A percentile compares a stretch with the other conserved stretches of the same genome.
Evolutionary conservation across 164 flowering plant genomes (phyloP).

Genomic region (Platanus orientalis): DNA sequence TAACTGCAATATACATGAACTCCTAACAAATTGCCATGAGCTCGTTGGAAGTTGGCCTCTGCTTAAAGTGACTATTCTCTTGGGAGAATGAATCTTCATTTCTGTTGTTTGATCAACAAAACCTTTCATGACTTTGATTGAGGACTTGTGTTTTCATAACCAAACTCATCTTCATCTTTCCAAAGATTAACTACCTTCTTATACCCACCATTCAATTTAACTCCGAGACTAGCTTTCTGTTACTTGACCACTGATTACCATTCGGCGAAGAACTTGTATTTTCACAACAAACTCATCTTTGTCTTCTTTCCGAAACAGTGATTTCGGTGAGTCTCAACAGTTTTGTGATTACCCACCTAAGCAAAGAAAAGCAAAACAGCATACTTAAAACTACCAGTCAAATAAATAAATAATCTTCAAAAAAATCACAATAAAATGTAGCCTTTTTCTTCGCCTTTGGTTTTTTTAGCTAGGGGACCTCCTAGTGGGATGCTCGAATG

Average conservation of each 20-base stretch:
- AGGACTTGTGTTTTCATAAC: slow-evolving; percentile 19
- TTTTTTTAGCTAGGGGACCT: too few species aligned
- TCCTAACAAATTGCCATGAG: slow-evolving; percentile 58
- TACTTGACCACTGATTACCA: too few species aligned
- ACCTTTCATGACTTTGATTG: slow-evolving; percentile 11
- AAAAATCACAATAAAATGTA: not conserved
- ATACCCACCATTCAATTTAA: too few species aligned
- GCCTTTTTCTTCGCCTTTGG: too few species aligned
- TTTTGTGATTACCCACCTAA: slow-evolving; percentile 86
- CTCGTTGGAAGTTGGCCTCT: slow-evolving; percentile 19
- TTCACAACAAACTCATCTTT: slow-evolving; percentile 8
- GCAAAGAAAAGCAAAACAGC: slow-evolving; percentile 10
- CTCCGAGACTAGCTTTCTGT: too few species aligned
- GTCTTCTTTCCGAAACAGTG: slow-evolving; percentile 24
- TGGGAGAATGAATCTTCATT: slow-evolving; percentile 3
- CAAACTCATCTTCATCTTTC: slow-evolving; percentile 14
- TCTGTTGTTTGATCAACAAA: slow-evolving; percentile 13
- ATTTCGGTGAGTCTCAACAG: slow-evolving; percentile 38
- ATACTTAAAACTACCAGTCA: slow-evolving; percentile 4
- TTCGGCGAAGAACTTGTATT: too few species aligned
- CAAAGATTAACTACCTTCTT: slow-evolving; percentile 10
- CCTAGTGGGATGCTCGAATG: too few species aligned
- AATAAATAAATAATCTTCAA: not conserved
- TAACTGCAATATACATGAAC: slow-evolving; percentile 53
- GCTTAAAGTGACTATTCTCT: slow-evolving; percentile 9